Base-by-base conservation (phyloP, 2,329 filamentous ascomycete genomes). In the Nemania sp. region DNA sequence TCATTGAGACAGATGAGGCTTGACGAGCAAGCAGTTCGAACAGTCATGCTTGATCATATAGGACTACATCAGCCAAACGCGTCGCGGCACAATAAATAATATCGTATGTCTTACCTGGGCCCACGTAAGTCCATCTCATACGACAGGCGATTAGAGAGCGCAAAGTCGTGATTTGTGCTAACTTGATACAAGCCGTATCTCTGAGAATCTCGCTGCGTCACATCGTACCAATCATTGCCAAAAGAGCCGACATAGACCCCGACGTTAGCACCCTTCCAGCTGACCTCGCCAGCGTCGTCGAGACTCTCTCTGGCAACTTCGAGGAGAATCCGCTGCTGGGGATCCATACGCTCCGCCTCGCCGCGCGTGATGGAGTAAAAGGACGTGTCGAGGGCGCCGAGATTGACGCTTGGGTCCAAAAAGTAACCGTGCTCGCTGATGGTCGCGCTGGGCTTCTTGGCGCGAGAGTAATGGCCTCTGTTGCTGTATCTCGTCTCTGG, bases 211-310 rank as follows among this genome's bases (percentile, higher is more conserved):
- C 57, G 64, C 12, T 35, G 39, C 10, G 47, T 39, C 17, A 73
- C 50, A 13, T 73, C 65, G 2, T 58, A 46, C 66, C 71, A 76
- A 54, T 76, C 74, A 2, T 71, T 65, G 1, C 67, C 70, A 34
- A 73, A 76, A 25, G 35, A 67, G 1, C 76, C 76, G 12, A 77
- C 65, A 50, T 72, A 77, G 34, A 61, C 64, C 1, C 74, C 75
- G 0, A 74, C 72, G 12, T 68, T 58, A 1, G 64, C 70, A 1
- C 75, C 76, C 11, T 64, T 62, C 21, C 65, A 69, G 11, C 67
- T 63, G 1, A 62, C 63, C 40, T 71, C 64, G 2, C 75, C 76
- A n/a, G 75, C 71, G 43, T 68, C 64, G 13, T 78, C 74, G 7
- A 78, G 55, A 18, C 59, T 66, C 43, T 78, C 76, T 3, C 69